A percentile compares a stretch with the other conserved stretches of the same genome.
These are phyloP conservation scores for Ampelocalamus luodianensis DNA, from an alignment of 176 grass and related monocot genomes.

Conservation along the genomic window DNA sequence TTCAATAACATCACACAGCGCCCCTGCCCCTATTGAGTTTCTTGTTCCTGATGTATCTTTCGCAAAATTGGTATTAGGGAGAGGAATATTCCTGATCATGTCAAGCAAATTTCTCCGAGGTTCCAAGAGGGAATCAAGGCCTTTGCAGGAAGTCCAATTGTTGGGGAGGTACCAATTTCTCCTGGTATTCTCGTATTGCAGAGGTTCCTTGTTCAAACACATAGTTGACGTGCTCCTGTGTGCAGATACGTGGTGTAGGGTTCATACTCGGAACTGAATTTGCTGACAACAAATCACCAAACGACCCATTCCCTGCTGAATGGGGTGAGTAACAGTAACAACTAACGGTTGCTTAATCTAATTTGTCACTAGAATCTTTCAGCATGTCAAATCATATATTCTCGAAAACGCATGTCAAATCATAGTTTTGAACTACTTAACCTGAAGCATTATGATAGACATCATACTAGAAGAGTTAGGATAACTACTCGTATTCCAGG, in stretches of 20 bases:
- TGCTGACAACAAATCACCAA: slow-evolving; percentile 82
- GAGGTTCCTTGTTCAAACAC: neutral
- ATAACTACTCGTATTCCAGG: neutral
- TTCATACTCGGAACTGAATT: slow-evolving; percentile 90
- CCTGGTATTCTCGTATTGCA: neutral
- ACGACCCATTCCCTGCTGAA: slow-evolving; percentile 75
- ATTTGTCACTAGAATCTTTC: slow-evolving; percentile 8
- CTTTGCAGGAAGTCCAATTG: slow-evolving; percentile 79
- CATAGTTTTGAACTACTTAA: neutral
- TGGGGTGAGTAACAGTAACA: slow-evolving; percentile 63
- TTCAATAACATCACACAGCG: neutral
- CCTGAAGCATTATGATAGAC: slow-evolving; percentile 19
- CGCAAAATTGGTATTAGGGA: slow-evolving; percentile 60
- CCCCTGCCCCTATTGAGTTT: neutral
- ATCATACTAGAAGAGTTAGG: slow-evolving; percentile 11
- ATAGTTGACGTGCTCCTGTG: neutral
- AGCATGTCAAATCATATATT: neutral
- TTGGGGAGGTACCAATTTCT: slow-evolving; percentile 79
- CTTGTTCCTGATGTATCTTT: slow-evolving; percentile 37
- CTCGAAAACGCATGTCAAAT: no score
- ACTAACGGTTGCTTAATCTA: neutral
- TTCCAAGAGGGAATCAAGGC: slow-evolving; percentile 83
- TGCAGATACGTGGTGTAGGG: slow-evolving; percentile 85
- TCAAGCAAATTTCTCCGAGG: slow-evolving; percentile 62
- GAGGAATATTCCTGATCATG: slow-evolving; percentile 83